Conservation (phyloP, 1,284 basidiomycete genomes). For the Paramarasmius palmivorus region DNA sequence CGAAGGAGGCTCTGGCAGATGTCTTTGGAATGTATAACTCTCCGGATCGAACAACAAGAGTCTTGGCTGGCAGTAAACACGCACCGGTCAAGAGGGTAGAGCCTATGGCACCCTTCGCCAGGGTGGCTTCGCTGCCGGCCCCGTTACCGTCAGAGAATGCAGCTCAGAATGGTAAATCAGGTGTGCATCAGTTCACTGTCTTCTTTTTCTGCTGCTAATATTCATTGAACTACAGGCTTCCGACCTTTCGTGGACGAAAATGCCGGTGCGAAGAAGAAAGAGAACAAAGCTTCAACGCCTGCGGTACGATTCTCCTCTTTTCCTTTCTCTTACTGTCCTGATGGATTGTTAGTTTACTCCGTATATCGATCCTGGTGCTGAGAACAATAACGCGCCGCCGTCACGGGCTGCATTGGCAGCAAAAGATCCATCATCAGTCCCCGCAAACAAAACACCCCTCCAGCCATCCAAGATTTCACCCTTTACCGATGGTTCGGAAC, state of each 20-base stretch:
- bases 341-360: conserved; percentile 12
- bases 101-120: conserved; percentile 34
- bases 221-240: conserved; percentile 38
- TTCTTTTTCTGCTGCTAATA: conserved; percentile 11
- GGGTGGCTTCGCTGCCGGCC: background rate
- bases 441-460: conserved; percentile 21
- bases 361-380: conserved; percentile 40
- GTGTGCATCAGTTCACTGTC: conserved; percentile 23
- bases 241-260: conserved; percentile 66
- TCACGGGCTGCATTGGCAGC: background rate
- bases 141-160: conserved; percentile 30
- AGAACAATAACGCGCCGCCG: conserved; percentile 16
- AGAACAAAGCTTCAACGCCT: conserved; percentile 20
- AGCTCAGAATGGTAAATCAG: conserved; percentile 35
- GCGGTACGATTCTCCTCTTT: background rate
- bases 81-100: conserved; percentile 68
- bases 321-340: background rate
- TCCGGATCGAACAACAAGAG: conserved; percentile 71
- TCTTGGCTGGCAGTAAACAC: conserved; percentile 63
- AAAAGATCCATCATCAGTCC: background rate
- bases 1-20: conserved; percentile 89
- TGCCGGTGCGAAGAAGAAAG: conserved; percentile 22
- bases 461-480: background rate
- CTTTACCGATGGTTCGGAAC: background rate
- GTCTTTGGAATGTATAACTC: conserved; percentile 94